Conservation (phyloP, 2,329 filamentous ascomycete genomes). For the Gnomoniopsis sp. region DNA sequence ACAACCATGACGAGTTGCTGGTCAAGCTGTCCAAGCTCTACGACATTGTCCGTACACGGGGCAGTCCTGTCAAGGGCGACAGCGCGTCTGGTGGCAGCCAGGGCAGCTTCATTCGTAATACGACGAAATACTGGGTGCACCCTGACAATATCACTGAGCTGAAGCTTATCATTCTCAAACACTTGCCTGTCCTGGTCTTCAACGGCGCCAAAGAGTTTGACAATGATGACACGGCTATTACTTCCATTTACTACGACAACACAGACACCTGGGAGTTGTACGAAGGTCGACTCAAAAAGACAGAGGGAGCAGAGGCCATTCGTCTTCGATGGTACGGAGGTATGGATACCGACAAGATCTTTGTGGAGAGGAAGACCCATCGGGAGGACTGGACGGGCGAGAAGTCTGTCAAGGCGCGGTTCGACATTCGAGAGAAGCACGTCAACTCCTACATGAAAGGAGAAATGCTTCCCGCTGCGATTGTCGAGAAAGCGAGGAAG, state of each 20-base stretch:
- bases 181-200: constrained; percentile 94
- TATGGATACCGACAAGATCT: constrained; percentile 93
- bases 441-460: constrained; percentile 88
- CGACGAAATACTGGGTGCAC: constrained; percentile 99
- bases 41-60: constrained; percentile 88
- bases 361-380: constrained; percentile 96
- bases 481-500: constrained; percentile 96
- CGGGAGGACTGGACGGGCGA: constrained; percentile 99
- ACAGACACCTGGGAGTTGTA: constrained; percentile 92
- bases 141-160: constrained; percentile 97
- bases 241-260: constrained; percentile 98
- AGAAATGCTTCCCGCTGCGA: constrained; percentile 75
- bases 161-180: constrained; percentile 96
- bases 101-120: constrained; percentile 94
- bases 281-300: constrained; percentile 92
- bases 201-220: constrained; percentile 97
- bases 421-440: constrained; percentile 94
- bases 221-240: constrained; percentile 85
- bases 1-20: constrained; percentile 96
- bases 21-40: constrained; percentile 94
- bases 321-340: constrained; percentile 96
- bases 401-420: constrained; percentile 97
- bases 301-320: constrained; percentile 94
- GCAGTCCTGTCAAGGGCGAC: constrained; percentile 89
- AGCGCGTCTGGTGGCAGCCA: constrained; percentile 86